Evolutionary conservation across 306 rosid genomes (phyloP).

Genomic region (Vigna radiata): DNA sequence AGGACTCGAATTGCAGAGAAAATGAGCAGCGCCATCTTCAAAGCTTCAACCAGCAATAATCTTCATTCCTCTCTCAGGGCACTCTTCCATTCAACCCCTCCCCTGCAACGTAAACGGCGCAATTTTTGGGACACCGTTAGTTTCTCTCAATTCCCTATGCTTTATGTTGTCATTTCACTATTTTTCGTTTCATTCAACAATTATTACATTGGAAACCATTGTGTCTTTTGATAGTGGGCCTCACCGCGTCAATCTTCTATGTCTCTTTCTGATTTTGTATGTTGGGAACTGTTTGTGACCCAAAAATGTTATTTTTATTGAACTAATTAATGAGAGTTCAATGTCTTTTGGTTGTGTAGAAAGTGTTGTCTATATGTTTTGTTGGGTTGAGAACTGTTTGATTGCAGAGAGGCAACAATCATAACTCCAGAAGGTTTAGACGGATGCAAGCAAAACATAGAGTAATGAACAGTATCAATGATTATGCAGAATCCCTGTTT

Average conservation of each 20-base stretch:
- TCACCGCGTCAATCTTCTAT: slow-evolving; percentile 6
- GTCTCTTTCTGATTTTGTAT: slow-evolving; percentile 1
- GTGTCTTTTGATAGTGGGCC: neutral
- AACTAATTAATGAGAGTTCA: neutral
- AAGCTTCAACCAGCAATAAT: slow-evolving; percentile 52
- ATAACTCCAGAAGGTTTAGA: slow-evolving; percentile 58
- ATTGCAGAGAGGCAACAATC: slow-evolving; percentile 61
- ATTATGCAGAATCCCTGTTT: slow-evolving; percentile 76
- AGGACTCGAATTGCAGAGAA: slow-evolving; percentile 27
- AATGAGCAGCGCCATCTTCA: slow-evolving; percentile 62
- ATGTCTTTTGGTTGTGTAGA: neutral
- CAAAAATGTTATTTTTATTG: neutral
- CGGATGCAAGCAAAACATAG: slow-evolving; percentile 56
- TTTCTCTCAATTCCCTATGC: slow-evolving; percentile 38
- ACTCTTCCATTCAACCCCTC: slow-evolving; percentile 80
- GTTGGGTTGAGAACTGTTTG: slow-evolving; percentile 29
- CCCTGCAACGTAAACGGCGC: slow-evolving; percentile 73
- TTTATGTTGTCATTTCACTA: slow-evolving; percentile 9
- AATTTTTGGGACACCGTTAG: slow-evolving; percentile 65
- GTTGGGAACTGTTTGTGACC: neutral
- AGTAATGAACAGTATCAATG: slow-evolving; percentile 56
- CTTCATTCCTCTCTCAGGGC: slow-evolving; percentile 49
- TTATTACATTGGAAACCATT: neutral
- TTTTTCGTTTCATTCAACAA: neutral
- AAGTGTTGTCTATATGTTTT: slow-evolving; percentile 3